These are phyloP conservation scores for Pichia sp. DNA, from an alignment of 1,139 yeast species.

Conservation along the genomic window DNA sequence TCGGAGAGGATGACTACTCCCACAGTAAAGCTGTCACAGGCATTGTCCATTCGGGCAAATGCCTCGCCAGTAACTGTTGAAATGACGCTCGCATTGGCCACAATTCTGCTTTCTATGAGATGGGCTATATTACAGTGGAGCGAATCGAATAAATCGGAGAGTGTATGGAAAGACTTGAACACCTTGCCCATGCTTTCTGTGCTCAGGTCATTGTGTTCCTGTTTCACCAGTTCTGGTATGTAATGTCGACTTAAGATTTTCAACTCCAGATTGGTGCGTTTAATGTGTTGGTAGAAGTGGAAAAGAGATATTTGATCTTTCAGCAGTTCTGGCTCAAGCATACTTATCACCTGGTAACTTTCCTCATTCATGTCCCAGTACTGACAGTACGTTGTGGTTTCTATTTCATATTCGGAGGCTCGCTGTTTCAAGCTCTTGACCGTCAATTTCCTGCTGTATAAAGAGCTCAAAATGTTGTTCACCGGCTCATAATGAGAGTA, in stretches of 20 bases:
- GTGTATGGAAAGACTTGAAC: neutral
- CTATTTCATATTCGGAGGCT: neutral
- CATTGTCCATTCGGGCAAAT: neutral
- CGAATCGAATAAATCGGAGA: neutral
- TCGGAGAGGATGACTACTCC: neutral
- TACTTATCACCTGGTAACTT: slow-evolving; percentile 2
- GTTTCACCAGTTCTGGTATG: neutral
- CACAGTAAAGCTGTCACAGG: neutral
- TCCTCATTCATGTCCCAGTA: slow-evolving; percentile 12
- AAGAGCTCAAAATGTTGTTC: slow-evolving; percentile 5
- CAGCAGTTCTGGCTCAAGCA: slow-evolving; percentile 9
- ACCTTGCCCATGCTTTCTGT: neutral
- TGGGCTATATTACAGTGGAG: neutral
- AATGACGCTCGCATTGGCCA: neutral
- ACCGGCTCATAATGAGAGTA: slow-evolving; percentile 15
- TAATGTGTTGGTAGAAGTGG: neutral
- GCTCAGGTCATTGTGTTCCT: neutral
- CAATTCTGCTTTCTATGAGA: slow-evolving; percentile 1
- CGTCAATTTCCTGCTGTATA: slow-evolving; percentile 5
- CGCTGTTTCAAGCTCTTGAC: slow-evolving; percentile 1
- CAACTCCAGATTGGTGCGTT: neutral
- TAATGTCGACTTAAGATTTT: neutral
- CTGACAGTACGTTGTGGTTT: slow-evolving; percentile 3
- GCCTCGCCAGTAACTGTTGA: neutral
- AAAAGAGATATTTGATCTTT: slow-evolving; percentile 1